Evolutionary conservation across 495 filamentous ascomycete genomes (phyloP).

Genomic region (Penicillium soppii): DNA sequence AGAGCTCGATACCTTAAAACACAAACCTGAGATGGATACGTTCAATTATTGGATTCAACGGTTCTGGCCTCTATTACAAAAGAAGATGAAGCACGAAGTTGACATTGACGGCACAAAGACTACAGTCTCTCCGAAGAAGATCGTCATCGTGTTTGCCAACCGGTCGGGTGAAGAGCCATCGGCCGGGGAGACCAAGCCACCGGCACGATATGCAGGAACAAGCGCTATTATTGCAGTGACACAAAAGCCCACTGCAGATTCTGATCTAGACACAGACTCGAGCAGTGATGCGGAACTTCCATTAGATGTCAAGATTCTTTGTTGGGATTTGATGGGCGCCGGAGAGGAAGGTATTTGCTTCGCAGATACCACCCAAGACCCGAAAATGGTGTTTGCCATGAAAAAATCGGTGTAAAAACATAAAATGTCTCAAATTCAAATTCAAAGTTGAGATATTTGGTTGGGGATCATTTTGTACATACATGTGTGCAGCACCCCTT

Average conservation of each 20-base stretch:
- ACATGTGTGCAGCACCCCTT: too few relatives aligned
- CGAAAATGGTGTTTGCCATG: conserved; percentile 43
- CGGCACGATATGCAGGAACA: conserved; percentile 73
- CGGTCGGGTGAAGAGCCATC: conserved; percentile 70
- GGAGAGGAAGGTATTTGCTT: conserved; percentile 47
- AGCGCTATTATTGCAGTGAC: conserved; percentile 77
- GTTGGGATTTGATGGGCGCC: conserved; percentile 49
- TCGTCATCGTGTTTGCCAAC: conserved; percentile 83
- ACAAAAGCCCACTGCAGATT: conserved; percentile 22
- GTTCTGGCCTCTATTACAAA: conserved; percentile 67
- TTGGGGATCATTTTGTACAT: too few relatives aligned
- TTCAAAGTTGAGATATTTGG: too few relatives aligned
- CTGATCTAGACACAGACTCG: conserved; percentile 29
- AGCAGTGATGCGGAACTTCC: conserved; percentile 10
- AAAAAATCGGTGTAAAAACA: conserved; percentile 5
- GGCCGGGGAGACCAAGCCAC: conserved; percentile 35
- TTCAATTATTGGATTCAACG: conserved; percentile 89
- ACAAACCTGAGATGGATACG: conserved; percentile 73
- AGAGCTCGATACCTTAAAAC: conserved; percentile 43
- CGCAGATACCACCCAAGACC: conserved; percentile 45
- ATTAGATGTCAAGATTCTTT: conserved; percentile 43
- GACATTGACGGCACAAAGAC: conserved; percentile 22
- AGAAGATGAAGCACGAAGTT: conserved; percentile 39
- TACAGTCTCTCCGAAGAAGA: conserved; percentile 41
- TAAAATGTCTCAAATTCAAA: too few relatives aligned